A percentile compares a stretch with the other conserved stretches of the same genome.
Evolutionary conservation across 441 rosid genomes (phyloP).

Genomic region (Aleurites moluccanus): DNA sequence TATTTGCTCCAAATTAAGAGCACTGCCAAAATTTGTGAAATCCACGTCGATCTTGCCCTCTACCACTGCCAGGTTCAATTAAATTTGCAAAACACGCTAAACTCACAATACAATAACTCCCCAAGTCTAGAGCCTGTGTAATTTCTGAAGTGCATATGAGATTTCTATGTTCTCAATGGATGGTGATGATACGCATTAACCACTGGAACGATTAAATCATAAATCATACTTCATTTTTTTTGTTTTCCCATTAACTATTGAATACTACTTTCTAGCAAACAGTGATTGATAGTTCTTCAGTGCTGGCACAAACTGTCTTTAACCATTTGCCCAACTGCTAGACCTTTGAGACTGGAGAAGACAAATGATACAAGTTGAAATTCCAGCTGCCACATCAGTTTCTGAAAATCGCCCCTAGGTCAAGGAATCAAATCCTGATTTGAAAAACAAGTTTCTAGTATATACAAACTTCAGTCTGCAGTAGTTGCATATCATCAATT

Average conservation of each 20-base stretch:
- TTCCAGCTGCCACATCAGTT: not conserved
- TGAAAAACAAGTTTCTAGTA: not conserved
- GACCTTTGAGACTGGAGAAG: not conserved
- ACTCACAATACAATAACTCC: not conserved
- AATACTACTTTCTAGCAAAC: not conserved
- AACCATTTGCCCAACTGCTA: not conserved
- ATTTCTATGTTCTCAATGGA: not conserved
- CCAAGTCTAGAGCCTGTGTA: not conserved
- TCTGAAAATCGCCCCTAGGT: not conserved
- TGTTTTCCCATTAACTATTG: not conserved
- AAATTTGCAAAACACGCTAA: too few species aligned
- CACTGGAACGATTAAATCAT: too few species aligned
- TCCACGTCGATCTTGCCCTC: too few species aligned
- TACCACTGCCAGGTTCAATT: too few species aligned
- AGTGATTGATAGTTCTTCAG: not conserved
- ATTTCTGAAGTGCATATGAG: too few species aligned
- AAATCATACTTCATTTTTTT: not conserved
- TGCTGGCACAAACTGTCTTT: not conserved
- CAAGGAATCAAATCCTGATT: not conserved
- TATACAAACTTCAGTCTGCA: constrained; percentile 1
- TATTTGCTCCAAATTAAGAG: too few species aligned
- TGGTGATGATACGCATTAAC: too few species aligned
- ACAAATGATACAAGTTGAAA: not conserved
- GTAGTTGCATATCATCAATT: not conserved
- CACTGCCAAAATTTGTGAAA: too few species aligned